A percentile compares a stretch with the other conserved stretches of the same genome.
phyloP scores from a whole-genome alignment of 192 early-diverging fungal genomes.

The Piromyces finnis region DNA sequence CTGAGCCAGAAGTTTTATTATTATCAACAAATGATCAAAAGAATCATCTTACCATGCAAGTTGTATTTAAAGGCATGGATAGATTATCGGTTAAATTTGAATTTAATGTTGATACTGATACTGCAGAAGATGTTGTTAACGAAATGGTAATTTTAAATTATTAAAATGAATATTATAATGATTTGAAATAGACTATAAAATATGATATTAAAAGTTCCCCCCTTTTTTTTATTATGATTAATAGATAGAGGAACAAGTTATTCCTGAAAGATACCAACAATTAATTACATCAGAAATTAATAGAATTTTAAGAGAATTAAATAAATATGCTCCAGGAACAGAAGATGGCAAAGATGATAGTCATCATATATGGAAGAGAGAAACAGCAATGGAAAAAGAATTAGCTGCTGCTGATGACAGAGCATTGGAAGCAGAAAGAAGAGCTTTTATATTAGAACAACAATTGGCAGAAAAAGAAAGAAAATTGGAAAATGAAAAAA shows the following conservation, averaged over 20 bases:
- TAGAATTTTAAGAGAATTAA: slow-evolving; percentile 57
- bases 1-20: slow-evolving; percentile 57
- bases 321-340: slow-evolving; percentile 16
- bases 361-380: background rate
- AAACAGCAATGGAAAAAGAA: background rate
- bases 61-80: slow-evolving; percentile 60
- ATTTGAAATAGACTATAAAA: no score
- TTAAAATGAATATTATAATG: no score
- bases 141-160: slow-evolving; percentile 69
- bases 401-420: background rate
- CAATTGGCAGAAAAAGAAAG: background rate
- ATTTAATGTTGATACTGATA: slow-evolving; percentile 63
- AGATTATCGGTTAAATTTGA: slow-evolving; percentile 67
- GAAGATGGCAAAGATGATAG: background rate
- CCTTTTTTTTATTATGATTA: no score
- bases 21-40: slow-evolving; percentile 34
- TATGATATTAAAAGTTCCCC: no score
- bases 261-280: slow-evolving; percentile 50
- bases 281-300: slow-evolving; percentile 70
- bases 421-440: background rate
- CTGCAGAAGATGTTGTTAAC: slow-evolving; percentile 58
- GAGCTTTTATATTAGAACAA: background rate
- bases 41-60: slow-evolving; percentile 48
- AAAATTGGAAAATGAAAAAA: background rate
- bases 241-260: slow-evolving; percentile 62